Base-by-base conservation (phyloP, 83 land plant species). In the Picea engelmannii region DNA sequence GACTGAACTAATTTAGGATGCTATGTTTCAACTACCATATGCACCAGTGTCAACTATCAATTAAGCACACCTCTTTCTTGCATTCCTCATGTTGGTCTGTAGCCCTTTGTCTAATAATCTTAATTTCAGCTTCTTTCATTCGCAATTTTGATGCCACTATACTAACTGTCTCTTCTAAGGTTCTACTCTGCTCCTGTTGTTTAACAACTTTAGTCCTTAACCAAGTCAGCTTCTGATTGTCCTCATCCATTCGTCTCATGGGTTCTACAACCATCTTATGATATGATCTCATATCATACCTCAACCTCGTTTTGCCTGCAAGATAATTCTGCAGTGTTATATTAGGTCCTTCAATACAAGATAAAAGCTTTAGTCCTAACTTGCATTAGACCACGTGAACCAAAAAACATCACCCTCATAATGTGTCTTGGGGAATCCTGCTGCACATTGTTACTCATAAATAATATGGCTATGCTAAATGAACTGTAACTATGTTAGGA, bases 231-330 rank as follows among this genome's bases (percentile, higher is more conserved):
- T 89, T 86, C 76, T 87, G 91, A 79, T 86, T 94, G 55, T 92
- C 94, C 82, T 89, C 95, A 67, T 83, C 83, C 94, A 96, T 96
- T 58, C 90, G 90, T 79, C 80, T 90, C 89, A 96, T 87, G 17
- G 86, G 90, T 38, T 25, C 81, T n/a, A 92, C 89, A 77, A 96
- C 97, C 85, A 82, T 90, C 61, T 94, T 91, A 27, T 87, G 88
- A 49, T 92, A 89, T 15, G 91, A 88, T 42, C 83, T 87, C 83
- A 92, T 79, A 23, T 96, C 97, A 82, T 77, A 96, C 86, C 92
- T 96, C 82, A 94, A 82, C 76, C 80, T 83, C 17, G 87, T 40
- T 81, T 96, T 94, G 6, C 93, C 98, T 91, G 81, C 55, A 70
- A 70, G 58, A 65, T 44, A 83, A 58, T 31, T 47, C 67, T 83